These are phyloP conservation scores for Pseudomassariella vexata DNA, from an alignment of 2,329 filamentous ascomycete species.

Conservation along the genomic window DNA sequence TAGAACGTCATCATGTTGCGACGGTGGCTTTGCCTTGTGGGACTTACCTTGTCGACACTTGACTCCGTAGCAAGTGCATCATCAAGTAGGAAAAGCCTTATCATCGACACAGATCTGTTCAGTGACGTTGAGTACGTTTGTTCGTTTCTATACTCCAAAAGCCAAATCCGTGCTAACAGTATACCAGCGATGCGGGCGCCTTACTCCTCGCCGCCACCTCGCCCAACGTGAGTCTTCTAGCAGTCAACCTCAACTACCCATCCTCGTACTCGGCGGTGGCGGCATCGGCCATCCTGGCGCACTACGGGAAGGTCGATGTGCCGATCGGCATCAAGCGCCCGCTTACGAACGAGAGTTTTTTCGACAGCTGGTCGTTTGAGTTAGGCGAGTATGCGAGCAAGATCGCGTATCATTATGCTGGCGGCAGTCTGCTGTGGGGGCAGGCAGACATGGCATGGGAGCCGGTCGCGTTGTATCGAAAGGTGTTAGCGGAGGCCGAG, in stretches of 20 bases:
- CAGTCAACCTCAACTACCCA: slow-evolving; percentile 34
- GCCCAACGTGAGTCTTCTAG: slow-evolving; percentile 28
- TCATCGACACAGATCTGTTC: slow-evolving; percentile 41
- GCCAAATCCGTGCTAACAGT: too few relatives aligned
- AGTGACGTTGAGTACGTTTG: slow-evolving; percentile 37
- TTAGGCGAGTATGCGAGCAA: slow-evolving; percentile 40
- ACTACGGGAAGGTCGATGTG: slow-evolving; percentile 10
- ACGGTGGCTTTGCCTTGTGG: background rate
- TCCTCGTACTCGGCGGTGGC: slow-evolving; percentile 32
- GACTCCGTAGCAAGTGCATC: slow-evolving; percentile 30
- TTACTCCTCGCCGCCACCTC: slow-evolving; percentile 35
- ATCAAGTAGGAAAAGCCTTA: slow-evolving; percentile 37
- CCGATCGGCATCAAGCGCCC: slow-evolving; percentile 25
- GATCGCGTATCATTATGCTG: slow-evolving; percentile 34
- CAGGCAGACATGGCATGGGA: slow-evolving; percentile 30
- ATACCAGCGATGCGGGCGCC: slow-evolving; percentile 31
- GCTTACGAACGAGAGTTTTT: slow-evolving; percentile 34
- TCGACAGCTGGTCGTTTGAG: slow-evolving; percentile 31
- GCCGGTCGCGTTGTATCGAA: slow-evolving; percentile 39
- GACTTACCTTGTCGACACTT: background rate
- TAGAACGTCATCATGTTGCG: background rate
- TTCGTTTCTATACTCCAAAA: background rate
- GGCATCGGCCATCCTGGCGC: slow-evolving; percentile 21
- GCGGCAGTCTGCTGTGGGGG: slow-evolving; percentile 28
- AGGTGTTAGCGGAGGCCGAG: slow-evolving; percentile 29